Base-by-base conservation (phyloP, 768 basidiomycete species). In the Lactifluus pinguis region DNA sequence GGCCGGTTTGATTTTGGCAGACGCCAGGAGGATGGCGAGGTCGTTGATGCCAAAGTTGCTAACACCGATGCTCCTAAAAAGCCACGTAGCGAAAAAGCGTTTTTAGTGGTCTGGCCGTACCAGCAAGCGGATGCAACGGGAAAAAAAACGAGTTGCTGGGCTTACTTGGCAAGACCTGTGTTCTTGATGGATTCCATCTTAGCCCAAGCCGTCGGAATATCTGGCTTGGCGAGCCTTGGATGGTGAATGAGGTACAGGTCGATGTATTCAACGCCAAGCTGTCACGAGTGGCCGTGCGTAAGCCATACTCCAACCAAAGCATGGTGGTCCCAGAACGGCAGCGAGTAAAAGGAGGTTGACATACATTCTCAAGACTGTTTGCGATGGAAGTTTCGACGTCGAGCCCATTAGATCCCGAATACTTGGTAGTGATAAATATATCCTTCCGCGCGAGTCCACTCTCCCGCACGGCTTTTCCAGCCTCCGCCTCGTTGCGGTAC, bases 221-320 rank as follows among this genome's bases (percentile, higher is more conserved):
- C 82, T 1, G 83, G 82, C 21, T 70, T 65, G 9, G 80, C 83
- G 19, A 82, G 70, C 4, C 74, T 66, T 7, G 85, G 85, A 57
- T 70, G 66, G 69, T 89, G 86, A 50, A 89, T 83, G 45, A 89
- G 79, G 70, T 89, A 89, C 42, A 89, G 69, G 69, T 91, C 86
- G 13, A 89, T 79, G 64, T 84, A 85, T 1, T 75, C 67, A 5
- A 89, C 74, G 0, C 83, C 85, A 21, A 88, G 76, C 86, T 87
- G 64, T 13, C 13, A n/a, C 25, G 25, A 19, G 14, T 19, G 36
- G 32, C 10, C 1, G 25, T 25, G 32, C 36, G 41, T 49, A 25
- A 47, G 45, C 21, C 8, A 42, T 32, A 38, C 34, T 15, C 25
- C 21, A 2, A 25, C 25, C 25, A 25, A 25, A 25, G 1, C 25